Evolutionary conservation across 768 basidiomycete genomes (phyloP), one percentile per base, ranked within the genome.

Genomic region (Rhizopogon rudus): DNA sequence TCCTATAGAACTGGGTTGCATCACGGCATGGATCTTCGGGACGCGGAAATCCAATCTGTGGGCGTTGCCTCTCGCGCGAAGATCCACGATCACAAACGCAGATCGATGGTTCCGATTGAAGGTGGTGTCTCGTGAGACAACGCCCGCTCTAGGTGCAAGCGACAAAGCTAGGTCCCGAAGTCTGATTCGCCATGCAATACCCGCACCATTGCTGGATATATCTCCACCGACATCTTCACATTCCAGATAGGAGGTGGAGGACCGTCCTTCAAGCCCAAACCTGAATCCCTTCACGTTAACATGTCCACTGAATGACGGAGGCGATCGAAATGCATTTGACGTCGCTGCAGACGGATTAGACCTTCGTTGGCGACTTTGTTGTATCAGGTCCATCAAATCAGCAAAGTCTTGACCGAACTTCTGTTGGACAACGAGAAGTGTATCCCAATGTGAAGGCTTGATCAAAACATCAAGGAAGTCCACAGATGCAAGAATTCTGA

Each of bases 1-100:
- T 20, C 88, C 87, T 50, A 98, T 86, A 0, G 96, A 95, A 59
- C 91, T 91, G 9, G 95, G 87, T 67, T 94, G 93, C 88, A 97
- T 87, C 35, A 96, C 89, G 1, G 95, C 93, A 63, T 98, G 92
- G 2, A 93, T 83, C 68, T 88, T 91, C 7, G 81, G 82, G 22
- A 95, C 70, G 1, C 74, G 68, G 31, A 93, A 57, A 37, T 83
- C 74, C 28, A 91, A 45, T n/a, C 53, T 28, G 33, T 61, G 67
- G 6, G 65, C 64, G 48, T 77, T 74, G 20, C 60, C 63, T 5
- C 67, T 61, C n/a, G 79, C 72, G 41, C 81, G 78, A 63, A 91
- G 77, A 63, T 96, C 90, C 44, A 97, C 75, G 35, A 83, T 80
- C 55, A 97, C 88, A 67, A 93, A 97, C 1, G 93, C 94, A 4